A percentile compares a stretch with the other conserved stretches of the same genome.
These are phyloP conservation scores for Gossypium rotundifolium DNA, from an alignment of 345 rosid species.

Conservation along the genomic window DNA sequence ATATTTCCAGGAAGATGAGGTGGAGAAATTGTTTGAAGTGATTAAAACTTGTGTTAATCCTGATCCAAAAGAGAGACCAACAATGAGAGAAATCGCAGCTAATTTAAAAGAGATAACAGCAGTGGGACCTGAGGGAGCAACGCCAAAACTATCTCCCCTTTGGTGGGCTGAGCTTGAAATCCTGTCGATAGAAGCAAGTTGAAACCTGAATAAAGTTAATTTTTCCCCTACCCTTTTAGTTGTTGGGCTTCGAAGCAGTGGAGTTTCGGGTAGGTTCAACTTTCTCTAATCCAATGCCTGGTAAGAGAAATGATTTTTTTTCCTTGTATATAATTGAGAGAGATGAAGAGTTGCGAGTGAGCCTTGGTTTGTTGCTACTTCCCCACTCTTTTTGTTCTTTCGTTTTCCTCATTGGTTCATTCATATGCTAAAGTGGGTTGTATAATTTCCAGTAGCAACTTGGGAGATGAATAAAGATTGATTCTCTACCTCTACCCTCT, in stretches of 20 bases:
- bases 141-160: slow-evolving; percentile 70
- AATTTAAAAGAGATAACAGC: slow-evolving; percentile 65
- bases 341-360: not conserved
- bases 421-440: not conserved
- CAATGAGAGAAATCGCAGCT: slow-evolving; percentile 50
- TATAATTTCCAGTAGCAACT: slow-evolving; percentile 2
- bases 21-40: slow-evolving; percentile 50
- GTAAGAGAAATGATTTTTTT: not conserved
- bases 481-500: not conserved
- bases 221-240: not conserved
- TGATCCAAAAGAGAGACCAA: slow-evolving; percentile 46
- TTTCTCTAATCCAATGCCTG: not conserved
- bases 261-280: not conserved
- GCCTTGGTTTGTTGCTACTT: not conserved
- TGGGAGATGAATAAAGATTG: slow-evolving; percentile 16
- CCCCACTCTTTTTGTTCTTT: not conserved
- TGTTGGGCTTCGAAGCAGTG: slow-evolving; percentile 5
- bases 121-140: slow-evolving; percentile 63
- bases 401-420: not conserved
- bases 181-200: slow-evolving; percentile 43
- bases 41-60: slow-evolving; percentile 59
- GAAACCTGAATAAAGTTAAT: not conserved
- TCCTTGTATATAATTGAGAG: slow-evolving; percentile 18
- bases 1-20: slow-evolving; percentile 45
- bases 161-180: slow-evolving; percentile 99